A percentile compares a stretch with the other conserved stretches of the same genome.
Conservation (phyloP, 2,329 filamentous ascomycete species). For the Aspergillus quadrilineatus region DNA sequence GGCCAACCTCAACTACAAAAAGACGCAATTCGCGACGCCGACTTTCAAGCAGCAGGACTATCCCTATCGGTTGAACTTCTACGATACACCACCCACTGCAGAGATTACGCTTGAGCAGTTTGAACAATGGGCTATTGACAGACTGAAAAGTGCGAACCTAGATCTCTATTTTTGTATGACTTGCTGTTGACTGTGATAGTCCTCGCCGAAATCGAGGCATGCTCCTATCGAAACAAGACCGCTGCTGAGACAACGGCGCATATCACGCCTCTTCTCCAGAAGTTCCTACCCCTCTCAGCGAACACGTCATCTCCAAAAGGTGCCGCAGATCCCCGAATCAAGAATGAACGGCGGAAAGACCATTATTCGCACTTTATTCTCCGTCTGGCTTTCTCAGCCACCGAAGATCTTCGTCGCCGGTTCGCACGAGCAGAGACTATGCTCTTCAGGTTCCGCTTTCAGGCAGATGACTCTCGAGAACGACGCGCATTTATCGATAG, state of each 20-base stretch:
- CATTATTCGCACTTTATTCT: conserved; percentile 98
- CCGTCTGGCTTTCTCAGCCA: conserved; percentile 84
- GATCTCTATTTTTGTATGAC: background rate
- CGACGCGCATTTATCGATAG: conserved; percentile 72
- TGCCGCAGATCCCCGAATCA: conserved; percentile 53
- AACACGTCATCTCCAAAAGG: conserved; percentile 64
- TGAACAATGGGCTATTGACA: conserved; percentile 96
- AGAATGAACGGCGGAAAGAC: conserved; percentile 81
- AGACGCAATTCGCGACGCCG: conserved; percentile 79
- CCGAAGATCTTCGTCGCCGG: conserved; percentile 82
- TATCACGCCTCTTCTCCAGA: conserved; percentile 83
- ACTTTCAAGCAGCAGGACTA: conserved; percentile 77
- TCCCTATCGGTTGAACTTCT: conserved; percentile 86
- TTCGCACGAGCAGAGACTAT: conserved; percentile 85
- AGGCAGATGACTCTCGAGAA: conserved; percentile 72
- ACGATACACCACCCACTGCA: conserved; percentile 79
- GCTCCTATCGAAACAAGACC: conserved; percentile 87
- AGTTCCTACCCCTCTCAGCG: conserved; percentile 76
- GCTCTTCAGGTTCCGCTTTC: conserved; percentile 81
- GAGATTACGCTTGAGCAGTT: conserved; percentile 97
- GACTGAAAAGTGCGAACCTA: conserved; percentile 66
- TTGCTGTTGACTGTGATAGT: conserved; percentile 25
- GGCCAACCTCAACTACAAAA: conserved; percentile 73
- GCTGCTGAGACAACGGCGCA: conserved; percentile 77
- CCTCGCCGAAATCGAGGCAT: conserved; percentile 69